phyloP scores from a whole-genome alignment of 345 rosid genomes.

The Lumnitzera racemosa region DNA sequence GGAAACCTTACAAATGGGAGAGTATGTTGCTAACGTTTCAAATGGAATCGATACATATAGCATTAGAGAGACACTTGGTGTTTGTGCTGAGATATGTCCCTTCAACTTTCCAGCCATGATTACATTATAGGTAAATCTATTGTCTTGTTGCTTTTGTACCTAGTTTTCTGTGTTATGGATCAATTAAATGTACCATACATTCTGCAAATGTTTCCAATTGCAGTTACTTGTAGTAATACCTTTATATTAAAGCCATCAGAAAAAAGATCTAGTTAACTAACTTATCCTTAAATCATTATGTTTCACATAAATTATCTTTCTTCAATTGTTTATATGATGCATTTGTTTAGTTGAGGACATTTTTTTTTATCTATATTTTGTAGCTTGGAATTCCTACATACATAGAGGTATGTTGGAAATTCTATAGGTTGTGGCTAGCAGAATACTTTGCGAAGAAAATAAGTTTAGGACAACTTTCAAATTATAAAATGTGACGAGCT shows the following conservation, averaged over 20 bases:
- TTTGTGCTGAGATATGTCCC: constrained; percentile 97
- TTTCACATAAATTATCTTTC: no score
- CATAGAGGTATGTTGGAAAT: no score
- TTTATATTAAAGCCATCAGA: constrained; percentile 92
- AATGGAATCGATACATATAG: constrained; percentile 93
- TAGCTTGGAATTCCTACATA: no score
- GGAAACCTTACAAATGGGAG: constrained; percentile 96
- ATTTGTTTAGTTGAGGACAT: no score
- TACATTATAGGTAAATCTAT: constrained; percentile 76
- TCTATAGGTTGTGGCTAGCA: no score
- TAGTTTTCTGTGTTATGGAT: neutral
- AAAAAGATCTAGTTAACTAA: constrained; percentile 78
- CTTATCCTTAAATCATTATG: neutral
- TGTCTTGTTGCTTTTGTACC: constrained; percentile 4
- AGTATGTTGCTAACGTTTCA: constrained; percentile 80
- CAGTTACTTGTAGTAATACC: constrained; percentile 93
- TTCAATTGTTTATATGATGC: neutral
- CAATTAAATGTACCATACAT: no score
- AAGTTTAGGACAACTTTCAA: no score
- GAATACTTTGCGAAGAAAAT: no score
- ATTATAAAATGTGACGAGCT: no score
- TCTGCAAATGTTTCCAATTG: constrained; percentile 89
- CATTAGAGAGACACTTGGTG: constrained; percentile 89
- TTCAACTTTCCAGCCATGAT: constrained; percentile 99
- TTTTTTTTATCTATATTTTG: no score